phyloP scores from a whole-genome alignment of 2,329 filamentous ascomycete genomes.

The Teratosphaeria epicoccoides region DNA sequence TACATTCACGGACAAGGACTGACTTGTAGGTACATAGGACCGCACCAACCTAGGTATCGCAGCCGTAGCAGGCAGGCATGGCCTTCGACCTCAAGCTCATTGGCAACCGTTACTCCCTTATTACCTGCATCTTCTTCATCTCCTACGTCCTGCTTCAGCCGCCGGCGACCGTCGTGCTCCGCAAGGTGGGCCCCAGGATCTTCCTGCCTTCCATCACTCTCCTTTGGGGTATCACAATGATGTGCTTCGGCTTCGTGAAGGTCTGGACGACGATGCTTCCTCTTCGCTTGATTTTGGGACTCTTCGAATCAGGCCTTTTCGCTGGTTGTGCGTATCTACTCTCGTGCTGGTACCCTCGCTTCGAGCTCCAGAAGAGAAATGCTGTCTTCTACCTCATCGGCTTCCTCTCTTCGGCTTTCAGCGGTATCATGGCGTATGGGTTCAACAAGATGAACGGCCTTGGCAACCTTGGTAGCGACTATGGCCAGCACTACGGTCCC shows the following conservation, averaged over 20 bases:
- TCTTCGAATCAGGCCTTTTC: conserved; percentile 65
- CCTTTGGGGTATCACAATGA: conserved; percentile 50
- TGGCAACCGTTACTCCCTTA: conserved; percentile 21
- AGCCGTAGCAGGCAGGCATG: conserved; percentile 28
- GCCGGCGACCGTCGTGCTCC: conserved; percentile 57
- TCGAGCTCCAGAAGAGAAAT: conserved; percentile 57
- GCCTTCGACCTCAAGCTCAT: conserved; percentile 23
- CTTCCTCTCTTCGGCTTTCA: conserved; percentile 55
- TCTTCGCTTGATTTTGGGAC: conserved; percentile 55
- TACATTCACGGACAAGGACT: too few species aligned
- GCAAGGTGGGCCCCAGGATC: conserved; percentile 61
- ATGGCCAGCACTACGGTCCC: conserved; percentile 25
- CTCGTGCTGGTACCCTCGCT: conserved; percentile 59
- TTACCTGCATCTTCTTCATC: conserved; percentile 56
- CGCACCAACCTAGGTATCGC: conserved; percentile 26
- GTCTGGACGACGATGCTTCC: conserved; percentile 43
- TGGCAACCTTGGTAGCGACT: conserved; percentile 22
- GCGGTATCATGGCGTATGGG: conserved; percentile 51
- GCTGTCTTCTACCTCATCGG: conserved; percentile 62
- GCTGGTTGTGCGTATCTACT: conserved; percentile 67
- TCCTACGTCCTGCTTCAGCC: conserved; percentile 65
- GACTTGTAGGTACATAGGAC: conserved; percentile 6
- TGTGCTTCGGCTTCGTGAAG: conserved; percentile 56
- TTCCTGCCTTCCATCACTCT: conserved; percentile 55
- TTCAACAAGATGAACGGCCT: conserved; percentile 42